phyloP scores from a whole-genome alignment of 805 yeast species.

The Allodekkera sacchari region DNA sequence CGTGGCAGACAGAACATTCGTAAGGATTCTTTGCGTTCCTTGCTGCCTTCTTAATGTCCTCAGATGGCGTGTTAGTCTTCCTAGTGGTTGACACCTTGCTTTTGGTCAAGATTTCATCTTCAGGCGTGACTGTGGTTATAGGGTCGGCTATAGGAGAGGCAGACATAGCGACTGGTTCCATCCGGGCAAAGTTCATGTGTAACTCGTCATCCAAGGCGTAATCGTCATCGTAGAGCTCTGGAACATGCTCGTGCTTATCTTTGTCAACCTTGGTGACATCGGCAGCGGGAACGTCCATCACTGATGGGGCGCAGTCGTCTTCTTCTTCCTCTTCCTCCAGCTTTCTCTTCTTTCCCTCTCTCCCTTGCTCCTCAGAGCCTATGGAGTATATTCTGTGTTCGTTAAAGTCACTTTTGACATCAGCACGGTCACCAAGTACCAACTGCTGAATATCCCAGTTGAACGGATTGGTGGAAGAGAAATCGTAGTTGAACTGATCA shows the following conservation, averaged over 20 bases:
- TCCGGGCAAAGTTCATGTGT: conserved; percentile 9
- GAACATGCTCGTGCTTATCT: conserved; percentile 6
- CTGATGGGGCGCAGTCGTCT: neutral
- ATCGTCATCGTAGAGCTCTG: conserved; percentile 10
- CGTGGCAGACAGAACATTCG: conserved; percentile 41
- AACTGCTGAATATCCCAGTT: conserved; percentile 22
- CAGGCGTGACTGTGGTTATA: neutral
- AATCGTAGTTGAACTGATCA: conserved; percentile 23
- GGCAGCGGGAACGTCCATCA: neutral
- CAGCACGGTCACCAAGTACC: conserved; percentile 6
- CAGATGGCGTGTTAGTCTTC: neutral
- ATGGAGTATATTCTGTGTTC: too few species aligned
- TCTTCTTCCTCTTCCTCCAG: conserved; percentile 1
- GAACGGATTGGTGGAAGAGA: conserved; percentile 19
- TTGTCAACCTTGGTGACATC: conserved; percentile 4
- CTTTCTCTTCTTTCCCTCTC: too few species aligned
- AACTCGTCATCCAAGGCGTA: conserved; percentile 19
- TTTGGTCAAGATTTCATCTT: neutral
- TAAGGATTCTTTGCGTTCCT: conserved; percentile 14
- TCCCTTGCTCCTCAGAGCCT: too few species aligned
- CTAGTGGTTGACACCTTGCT: neutral
- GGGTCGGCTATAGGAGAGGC: neutral
- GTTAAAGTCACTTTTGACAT: neutral
- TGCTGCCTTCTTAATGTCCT: neutral
- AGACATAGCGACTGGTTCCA: neutral